Conservation (phyloP, 1,284 basidiomycete genomes). For the Cryptococcus neoformans region DNA sequence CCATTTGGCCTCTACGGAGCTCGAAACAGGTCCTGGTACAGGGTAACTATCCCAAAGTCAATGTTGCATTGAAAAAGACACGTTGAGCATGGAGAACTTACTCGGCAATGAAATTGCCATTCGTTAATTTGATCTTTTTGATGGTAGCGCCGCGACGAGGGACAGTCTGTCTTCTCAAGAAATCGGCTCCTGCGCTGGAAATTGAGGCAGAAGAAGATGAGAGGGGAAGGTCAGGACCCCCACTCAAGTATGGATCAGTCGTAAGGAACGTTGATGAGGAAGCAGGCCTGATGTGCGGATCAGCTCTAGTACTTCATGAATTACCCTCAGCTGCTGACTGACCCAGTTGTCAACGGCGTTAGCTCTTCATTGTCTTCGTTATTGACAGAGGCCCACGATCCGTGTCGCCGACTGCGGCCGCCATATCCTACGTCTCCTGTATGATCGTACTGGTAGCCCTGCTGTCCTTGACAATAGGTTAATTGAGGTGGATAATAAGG, state of each 20-base stretch:
- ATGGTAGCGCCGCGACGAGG: constrained; percentile 78
- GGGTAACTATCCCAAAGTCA: constrained; percentile 51
- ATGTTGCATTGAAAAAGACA: not conserved
- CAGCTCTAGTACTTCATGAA: not conserved
- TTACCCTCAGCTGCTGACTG: not conserved
- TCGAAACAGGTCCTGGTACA: constrained; percentile 83
- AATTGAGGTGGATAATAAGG: not conserved
- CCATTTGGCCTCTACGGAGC: constrained; percentile 81
- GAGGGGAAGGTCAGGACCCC: not conserved
- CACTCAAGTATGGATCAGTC: constrained; percentile 7
- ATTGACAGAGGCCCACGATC: constrained; percentile 18
- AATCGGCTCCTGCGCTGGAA: constrained; percentile 33
- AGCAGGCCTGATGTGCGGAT: constrained; percentile 5
- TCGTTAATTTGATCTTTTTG: constrained; percentile 83
- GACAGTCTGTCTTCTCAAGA: constrained; percentile 73
- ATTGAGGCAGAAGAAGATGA: constrained; percentile 9
- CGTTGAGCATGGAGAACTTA: constrained; percentile 35
- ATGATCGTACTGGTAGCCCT: not conserved
- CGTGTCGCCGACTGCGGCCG: not conserved
- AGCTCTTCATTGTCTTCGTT: constrained; percentile 27
- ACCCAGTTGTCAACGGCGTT: constrained; percentile 23
- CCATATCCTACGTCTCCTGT: constrained; percentile 18
- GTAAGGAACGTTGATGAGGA: constrained; percentile 8
- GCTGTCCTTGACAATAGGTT: not conserved
- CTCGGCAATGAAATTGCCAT: constrained; percentile 87